Base-by-base conservation (phyloP, 2,329 filamentous ascomycete species). In the Didymella lethalis region DNA sequence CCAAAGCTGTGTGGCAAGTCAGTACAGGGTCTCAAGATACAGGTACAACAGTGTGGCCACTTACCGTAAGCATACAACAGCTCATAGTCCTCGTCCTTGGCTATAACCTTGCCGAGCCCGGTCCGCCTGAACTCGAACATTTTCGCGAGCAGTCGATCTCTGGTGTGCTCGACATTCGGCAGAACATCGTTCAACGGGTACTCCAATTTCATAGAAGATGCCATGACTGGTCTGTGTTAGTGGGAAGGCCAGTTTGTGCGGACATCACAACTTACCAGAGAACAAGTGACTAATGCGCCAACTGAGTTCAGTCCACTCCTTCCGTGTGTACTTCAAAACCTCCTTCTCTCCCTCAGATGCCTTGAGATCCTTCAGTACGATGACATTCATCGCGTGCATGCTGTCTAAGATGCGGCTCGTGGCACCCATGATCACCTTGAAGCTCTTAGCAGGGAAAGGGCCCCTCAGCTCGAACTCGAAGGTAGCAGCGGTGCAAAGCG, bases 331-430 rank as follows among this genome's bases (percentile, higher is more conserved):
- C 62, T 86, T 84, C 36, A 99, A 81, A 36, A 98, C 84, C 8
- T 90, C 88, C 55, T 89, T 87, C 78, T 98, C 94, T 4, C 94
- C 93, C 26, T 89, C 86, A 2, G 88, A 92, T 1, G 92, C 85
- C 36, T 85, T 85, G 11, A 89, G 82, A 59, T 94, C 91, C 70
- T 93, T 94, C 71, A 90, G 85, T 36, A 96, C 93, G 62, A 97
- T 89, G 11, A 97, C 86, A 63, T 94, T 96, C 92, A 99, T 97
- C 50, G 93, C 92, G 72, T 98, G 93, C 76, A 99, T 97, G 36
- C 92, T 90, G 77, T 97, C 93, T 4, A 98, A 86, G 78, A 97
- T 91, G 51, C 90, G 88, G 62, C 90, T 89, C 0, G 93, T 97
- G 10, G 89, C 89, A 23, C 86, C 85, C 73, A 98, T 85, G 57